phyloP scores from a whole-genome alignment of 257 asterid species.

The Ehretia macrophylla region DNA sequence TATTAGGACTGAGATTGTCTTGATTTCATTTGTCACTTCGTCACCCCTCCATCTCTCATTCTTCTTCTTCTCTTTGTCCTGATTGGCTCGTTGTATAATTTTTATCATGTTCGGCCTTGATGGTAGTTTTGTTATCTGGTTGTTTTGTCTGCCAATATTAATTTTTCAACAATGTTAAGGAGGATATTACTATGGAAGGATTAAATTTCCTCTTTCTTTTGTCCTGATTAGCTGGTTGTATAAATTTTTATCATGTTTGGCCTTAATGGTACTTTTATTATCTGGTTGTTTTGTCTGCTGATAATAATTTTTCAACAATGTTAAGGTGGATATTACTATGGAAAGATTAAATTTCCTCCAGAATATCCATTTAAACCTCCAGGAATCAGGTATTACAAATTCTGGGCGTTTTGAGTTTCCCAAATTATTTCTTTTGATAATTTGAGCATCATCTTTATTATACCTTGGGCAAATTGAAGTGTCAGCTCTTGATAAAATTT shows the following conservation, averaged over 20 bases:
- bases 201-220: too few relatives aligned
- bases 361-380: conserved; percentile 97
- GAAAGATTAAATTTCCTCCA: conserved; percentile 94
- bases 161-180: too few relatives aligned
- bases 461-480: neutral
- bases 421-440: conserved; percentile 3
- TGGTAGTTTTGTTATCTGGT: too few relatives aligned
- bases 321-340: conserved; percentile 93
- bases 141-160: too few relatives aligned
- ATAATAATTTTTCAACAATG: conserved; percentile 1
- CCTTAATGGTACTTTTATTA: conserved; percentile 13
- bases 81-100: too few relatives aligned
- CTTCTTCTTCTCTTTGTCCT: neutral
- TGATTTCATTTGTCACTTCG: neutral
- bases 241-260: neutral
- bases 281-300: neutral
- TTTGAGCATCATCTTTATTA: neutral
- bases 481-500: conserved; percentile 9
- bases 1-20: too few relatives aligned
- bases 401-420: conserved; percentile 8
- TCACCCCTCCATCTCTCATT: neutral
- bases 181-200: too few relatives aligned
- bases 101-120: too few relatives aligned
- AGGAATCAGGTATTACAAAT: conserved; percentile 60
- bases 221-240: too few relatives aligned